Conservation (phyloP, 495 filamentous ascomycete genomes). For the Penicillium egyptiacum region DNA sequence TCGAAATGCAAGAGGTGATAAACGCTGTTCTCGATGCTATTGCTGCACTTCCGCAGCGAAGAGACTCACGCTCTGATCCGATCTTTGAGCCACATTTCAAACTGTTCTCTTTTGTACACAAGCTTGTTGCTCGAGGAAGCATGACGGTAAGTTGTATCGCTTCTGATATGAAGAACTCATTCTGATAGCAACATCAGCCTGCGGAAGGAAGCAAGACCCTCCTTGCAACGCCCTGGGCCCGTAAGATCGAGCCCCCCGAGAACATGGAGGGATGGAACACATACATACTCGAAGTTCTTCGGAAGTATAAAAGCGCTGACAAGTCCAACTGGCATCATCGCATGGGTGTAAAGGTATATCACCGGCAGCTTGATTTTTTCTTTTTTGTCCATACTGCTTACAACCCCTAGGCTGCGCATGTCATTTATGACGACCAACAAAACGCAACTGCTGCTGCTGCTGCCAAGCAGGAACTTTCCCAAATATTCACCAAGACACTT, state of each 20-base stretch:
- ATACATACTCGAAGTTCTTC: constrained; percentile 71
- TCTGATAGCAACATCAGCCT: constrained; percentile 33
- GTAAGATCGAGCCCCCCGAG: constrained; percentile 47
- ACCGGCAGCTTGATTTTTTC: background rate
- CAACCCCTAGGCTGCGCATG: constrained; percentile 57
- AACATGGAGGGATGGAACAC: constrained; percentile 68
- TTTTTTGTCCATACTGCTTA: constrained; percentile 11
- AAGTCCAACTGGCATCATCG: constrained; percentile 98
- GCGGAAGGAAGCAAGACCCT: constrained; percentile 55
- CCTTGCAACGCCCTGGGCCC: constrained; percentile 55
- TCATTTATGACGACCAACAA: constrained; percentile 63
- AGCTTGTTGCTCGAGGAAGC: constrained; percentile 58
- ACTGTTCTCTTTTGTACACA: constrained; percentile 81
- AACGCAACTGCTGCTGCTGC: constrained; percentile 52
- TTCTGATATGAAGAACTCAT: background rate
- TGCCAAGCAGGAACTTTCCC: constrained; percentile 74
- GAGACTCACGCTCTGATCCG: constrained; percentile 73
- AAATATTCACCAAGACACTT: constrained; percentile 95
- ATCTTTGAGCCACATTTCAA: constrained; percentile 97
- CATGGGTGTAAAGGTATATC: constrained; percentile 67
- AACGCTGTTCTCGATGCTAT: constrained; percentile 73
- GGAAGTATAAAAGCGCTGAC: constrained; percentile 76
- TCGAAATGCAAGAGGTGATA: constrained; percentile 59
- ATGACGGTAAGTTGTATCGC: constrained; percentile 30
- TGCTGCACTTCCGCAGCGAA: constrained; percentile 74